These are phyloP conservation scores for Daldinia bambusicola DNA, from an alignment of 495 filamentous ascomycete genomes.

Conservation along the genomic window DNA sequence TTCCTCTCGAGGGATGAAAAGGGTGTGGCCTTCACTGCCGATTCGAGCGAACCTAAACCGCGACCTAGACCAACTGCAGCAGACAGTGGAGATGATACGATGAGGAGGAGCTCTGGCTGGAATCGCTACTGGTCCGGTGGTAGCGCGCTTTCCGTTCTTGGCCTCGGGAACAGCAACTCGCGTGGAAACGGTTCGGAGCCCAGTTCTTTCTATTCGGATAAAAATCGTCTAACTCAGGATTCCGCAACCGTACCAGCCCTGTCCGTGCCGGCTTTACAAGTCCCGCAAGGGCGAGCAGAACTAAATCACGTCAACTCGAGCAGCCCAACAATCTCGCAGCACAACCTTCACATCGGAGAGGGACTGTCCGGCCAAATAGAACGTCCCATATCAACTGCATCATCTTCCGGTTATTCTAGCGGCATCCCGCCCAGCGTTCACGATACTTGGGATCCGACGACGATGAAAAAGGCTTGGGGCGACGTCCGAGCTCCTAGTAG, in stretches of 20 bases:
- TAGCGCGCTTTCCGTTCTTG: conserved; percentile 62
- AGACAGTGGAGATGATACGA: conserved; percentile 46
- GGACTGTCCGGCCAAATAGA: conserved; percentile 72
- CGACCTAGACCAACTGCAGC: conserved; percentile 43
- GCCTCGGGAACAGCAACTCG: conserved; percentile 55
- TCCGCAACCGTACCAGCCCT: conserved; percentile 66
- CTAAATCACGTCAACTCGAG: conserved; percentile 68
- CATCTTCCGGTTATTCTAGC: conserved; percentile 67
- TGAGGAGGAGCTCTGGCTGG: conserved; percentile 67
- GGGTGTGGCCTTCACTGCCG: conserved; percentile 54
- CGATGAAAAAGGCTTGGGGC: conserved; percentile 11
- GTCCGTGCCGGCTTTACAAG: conserved; percentile 60
- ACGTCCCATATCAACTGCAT: conserved; percentile 60
- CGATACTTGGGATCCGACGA: conserved; percentile 60
- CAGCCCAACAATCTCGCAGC: conserved; percentile 73
- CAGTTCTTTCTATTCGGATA: conserved; percentile 65
- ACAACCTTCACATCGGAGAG: conserved; percentile 59
- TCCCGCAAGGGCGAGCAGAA: conserved; percentile 58
- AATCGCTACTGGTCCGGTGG: conserved; percentile 70
- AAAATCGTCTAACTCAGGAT: conserved; percentile 61
- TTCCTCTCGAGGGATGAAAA: conserved; percentile 51
- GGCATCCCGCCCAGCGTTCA: conserved; percentile 65
- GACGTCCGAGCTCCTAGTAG: conserved; percentile 63
- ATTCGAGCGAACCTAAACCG: conserved; percentile 50
- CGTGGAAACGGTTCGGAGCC: conserved; percentile 59